Evolutionary conservation across 306 rosid species (phyloP), one percentile per base, ranked within the genome.

Genomic region (Amphicarpaea edgeworthii): DNA sequence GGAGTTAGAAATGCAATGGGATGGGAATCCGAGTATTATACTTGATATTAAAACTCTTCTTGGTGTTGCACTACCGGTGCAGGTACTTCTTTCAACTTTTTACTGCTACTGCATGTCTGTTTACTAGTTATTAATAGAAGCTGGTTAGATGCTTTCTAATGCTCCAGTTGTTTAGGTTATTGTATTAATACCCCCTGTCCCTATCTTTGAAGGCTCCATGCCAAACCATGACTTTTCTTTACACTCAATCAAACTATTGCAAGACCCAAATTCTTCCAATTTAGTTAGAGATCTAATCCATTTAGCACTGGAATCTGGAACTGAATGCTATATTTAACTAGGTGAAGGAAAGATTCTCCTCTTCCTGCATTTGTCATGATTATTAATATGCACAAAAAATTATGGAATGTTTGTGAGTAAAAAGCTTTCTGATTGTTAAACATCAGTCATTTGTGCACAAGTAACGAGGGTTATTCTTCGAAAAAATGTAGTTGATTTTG

Each of bases 1-100:
- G 97, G 99, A 95, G 85, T 81, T 95, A 83, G 99, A 95, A 83
- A 83, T 95, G 97, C 87, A 95, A 58, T 95, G 99, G 99, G 99
- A 95, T 86, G 99, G 97, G 76, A 95, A 92, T 82, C 98, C 97
- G 6, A 95, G 93, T 75, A 92, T 96, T 76, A 16, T 96, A 71
- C 96, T 96, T 20, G 96, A 83, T 81, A 85, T 96, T 72, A 96
- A 92, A 77, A 92, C 99, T 75, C 83, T 87, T 55, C 68, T 96
- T 34, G 98, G 99, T 66, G 88, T 96, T 58, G 82, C 84, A 41
- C 86, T 96, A 19, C 98, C 99, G 0, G 97, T 96, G 66, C 99
- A 92, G 98, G 99, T 96, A 85, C 78, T 70, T 43, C 34, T 45
- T 49, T 45, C 32, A 34, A 53, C 2, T 45, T 61, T 72, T 75